Evolutionary conservation across 2,329 filamentous ascomycete genomes (phyloP).

Genomic region (Bertia moriformis): DNA sequence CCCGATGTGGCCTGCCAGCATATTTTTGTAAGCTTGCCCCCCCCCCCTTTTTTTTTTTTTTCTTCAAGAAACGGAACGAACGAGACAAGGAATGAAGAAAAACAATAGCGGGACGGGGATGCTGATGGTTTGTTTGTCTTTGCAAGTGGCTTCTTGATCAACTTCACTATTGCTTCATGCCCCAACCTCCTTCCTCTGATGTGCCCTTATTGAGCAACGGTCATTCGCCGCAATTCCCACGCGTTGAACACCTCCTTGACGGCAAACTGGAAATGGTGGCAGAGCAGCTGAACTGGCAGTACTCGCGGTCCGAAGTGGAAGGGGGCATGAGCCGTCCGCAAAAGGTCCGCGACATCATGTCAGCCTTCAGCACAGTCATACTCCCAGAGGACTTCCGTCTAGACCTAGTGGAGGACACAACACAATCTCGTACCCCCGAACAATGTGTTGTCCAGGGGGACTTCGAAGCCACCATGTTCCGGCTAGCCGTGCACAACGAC

Average conservation of each 20-base stretch:
- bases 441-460: constrained; percentile 26
- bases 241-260: constrained; percentile 15
- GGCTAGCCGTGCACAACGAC: constrained; percentile 25
- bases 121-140: background rate
- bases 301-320: constrained; percentile 10
- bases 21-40: constrained; percentile 18
- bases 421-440: constrained; percentile 16
- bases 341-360: constrained; percentile 25
- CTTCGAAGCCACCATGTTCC: constrained; percentile 25
- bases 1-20: constrained; percentile 19
- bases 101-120: too few relatives aligned
- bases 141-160: constrained; percentile 23
- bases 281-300: constrained; percentile 17
- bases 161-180: constrained; percentile 17
- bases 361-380: constrained; percentile 20
- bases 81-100: too few relatives aligned
- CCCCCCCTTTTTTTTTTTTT: background rate
- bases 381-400: constrained; percentile 23
- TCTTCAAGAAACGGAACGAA: background rate
- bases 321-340: constrained; percentile 17
- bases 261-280: constrained; percentile 15
- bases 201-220: constrained; percentile 16
- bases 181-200: constrained; percentile 10
- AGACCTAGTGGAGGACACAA: constrained; percentile 19
- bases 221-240: constrained; percentile 12